Evolutionary conservation across 371 early-diverging fungal genomes (phyloP), one percentile per base, ranked within the genome.

Genomic region (Mucor velutinosus): DNA sequence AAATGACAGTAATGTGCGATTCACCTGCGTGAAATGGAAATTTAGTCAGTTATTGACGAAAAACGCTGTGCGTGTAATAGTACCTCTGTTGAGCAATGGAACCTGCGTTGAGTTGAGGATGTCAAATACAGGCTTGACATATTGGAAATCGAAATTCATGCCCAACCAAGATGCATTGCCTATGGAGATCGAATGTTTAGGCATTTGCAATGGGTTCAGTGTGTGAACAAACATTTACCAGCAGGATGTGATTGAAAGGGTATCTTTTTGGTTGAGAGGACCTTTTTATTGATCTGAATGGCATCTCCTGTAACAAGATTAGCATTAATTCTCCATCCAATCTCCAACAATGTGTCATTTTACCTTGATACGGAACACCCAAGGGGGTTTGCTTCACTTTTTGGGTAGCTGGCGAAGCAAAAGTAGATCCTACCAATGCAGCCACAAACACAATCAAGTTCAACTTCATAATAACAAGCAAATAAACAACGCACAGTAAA

Each of bases 1-100:
- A 77, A 43, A 94, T 78, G 14, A 93, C 83, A 1, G 94, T 94
- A 49, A 94, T 75, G 51, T 94, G 94, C 0, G 93, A 83, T 68
- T 94, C 94, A 19, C 89, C 91, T 81, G 47, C 7, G 8, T 56
- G 15, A 49, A 4, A 32, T 5, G 23, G 11, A 15, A 37, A 21
- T 49, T 49, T 23, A 25, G 23, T 21, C 10, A 21, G n/a, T 8
- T 0, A 4, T 1, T 0, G 21, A 49, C 11, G 19, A 49, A 3
- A 5, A 7, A 1, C 5, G 14, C 17, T 53, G 7, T 15, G 12
- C 6, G 49, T n/a, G 1, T 30, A 11, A 30, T 4, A 30, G 25
- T 60, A 59, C 66, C 60, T 55, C 66, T 49, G 23, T 12, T 79
- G 30, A 81, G 62, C 10, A 85, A 72, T 11, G 87, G 83, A 14